A percentile compares a stretch with the other conserved stretches of the same genome.
Evolutionary conservation across 352 stramenopile genomes (phyloP).

Genomic region (Phytopythium boreale): DNA sequence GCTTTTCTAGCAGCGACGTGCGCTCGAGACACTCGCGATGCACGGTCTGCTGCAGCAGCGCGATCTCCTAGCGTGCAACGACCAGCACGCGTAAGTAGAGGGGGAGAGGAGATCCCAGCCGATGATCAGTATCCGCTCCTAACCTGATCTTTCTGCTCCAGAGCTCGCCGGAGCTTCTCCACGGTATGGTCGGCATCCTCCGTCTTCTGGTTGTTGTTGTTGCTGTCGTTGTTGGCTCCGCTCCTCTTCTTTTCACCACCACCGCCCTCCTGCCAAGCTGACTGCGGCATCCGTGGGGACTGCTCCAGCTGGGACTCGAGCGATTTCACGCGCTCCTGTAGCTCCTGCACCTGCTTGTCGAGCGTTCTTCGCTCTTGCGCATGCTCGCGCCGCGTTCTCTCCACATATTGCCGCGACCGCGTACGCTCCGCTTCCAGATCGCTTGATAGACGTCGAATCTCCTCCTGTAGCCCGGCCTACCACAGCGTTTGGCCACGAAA

Average conservation of each 20-base stretch:
- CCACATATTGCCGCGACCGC: conserved; percentile 12
- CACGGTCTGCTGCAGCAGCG: conserved; percentile 73
- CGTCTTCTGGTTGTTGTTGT: conserved; percentile 36
- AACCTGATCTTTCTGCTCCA: conserved; percentile 59
- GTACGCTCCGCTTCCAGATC: conserved; percentile 19
- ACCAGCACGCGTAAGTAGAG: background rate
- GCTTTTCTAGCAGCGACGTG: conserved; percentile 71
- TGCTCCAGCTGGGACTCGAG: conserved; percentile 10
- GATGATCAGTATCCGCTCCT: background rate
- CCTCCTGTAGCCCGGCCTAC: conserved; percentile 25
- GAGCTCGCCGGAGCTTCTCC: conserved; percentile 26
- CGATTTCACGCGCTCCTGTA: conserved; percentile 22
- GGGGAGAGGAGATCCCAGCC: background rate
- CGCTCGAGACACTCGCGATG: conserved; percentile 81
- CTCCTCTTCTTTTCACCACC: background rate
- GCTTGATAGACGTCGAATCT: conserved; percentile 27
- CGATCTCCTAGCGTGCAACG: conserved; percentile 49
- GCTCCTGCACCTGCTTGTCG: conserved; percentile 19
- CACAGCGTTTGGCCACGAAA: background rate
- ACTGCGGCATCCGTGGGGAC: conserved; percentile 4
- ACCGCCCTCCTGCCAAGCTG: conserved; percentile 9
- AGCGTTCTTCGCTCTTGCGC: conserved; percentile 20
- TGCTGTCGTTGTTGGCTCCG: background rate
- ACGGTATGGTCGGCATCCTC: conserved; percentile 44
- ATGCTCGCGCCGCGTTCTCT: conserved; percentile 12